Evolutionary conservation across 306 rosid species (phyloP), one percentile per base, ranked within the genome.

Genomic region (Acmispon strigosus): DNA sequence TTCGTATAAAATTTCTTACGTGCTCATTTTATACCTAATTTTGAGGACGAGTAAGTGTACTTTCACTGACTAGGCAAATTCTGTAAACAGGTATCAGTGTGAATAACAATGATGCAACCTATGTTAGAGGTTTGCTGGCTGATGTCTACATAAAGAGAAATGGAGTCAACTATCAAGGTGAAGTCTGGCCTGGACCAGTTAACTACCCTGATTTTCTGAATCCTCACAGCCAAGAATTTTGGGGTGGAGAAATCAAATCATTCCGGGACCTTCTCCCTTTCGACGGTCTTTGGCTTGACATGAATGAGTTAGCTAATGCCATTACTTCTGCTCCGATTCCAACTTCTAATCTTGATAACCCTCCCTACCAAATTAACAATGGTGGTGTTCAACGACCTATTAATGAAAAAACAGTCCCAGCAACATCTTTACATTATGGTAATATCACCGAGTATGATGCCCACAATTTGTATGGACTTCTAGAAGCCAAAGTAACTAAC

Each of bases 161-260:
- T 20, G 90, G 97, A 57, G 27, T 43, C 62, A 85, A 92, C 24
- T 93, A 93, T 74, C 75, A 73, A 37, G 98, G 97, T 53, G 16
- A 73, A 65, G 97, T 90, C 43, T 93, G 97, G 98, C 98, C 98
- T 12, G 97, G 98, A 59, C 80, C 61, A n/a, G 96, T 93, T 58
- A 76, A 84, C 75, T 90, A 15, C 74, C 97, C 96, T 56, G 97
- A 93, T 69, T 93, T 93, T 76, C 64, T 87, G 70, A 82, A 90
- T 56, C 97, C 98, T 39, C 24, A 0, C 0, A 79, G 74, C 80
- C 82, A 74, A 69, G 27, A 6, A 1, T 90, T 56, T 76, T 90
- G 97, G 96, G 78, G 84, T 32, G 77, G 50, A 24, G 98, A 93
- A 89, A 88, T 90, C 55, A 84, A 83, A 83, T 19, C 73, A 37